These are phyloP conservation scores for Xylaria intraflava DNA, from an alignment of 495 filamentous ascomycete genomes.

Conservation along the genomic window DNA sequence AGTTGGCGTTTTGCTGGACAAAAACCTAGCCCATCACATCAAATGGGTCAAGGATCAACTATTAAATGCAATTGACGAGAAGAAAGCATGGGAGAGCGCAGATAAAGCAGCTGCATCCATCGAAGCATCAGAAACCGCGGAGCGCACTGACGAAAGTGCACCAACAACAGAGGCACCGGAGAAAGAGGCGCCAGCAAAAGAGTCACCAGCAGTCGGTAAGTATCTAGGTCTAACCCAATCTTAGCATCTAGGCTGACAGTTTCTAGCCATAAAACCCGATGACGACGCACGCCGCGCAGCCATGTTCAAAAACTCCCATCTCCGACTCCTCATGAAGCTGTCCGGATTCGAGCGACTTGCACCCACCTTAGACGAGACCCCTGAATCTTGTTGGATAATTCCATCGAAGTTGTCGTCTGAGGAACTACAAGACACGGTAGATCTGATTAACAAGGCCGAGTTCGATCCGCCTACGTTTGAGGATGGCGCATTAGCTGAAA, in stretches of 20 bases:
- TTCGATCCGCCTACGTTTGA: slow-evolving; percentile 65
- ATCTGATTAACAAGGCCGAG: slow-evolving; percentile 62
- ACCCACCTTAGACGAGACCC: slow-evolving; percentile 55
- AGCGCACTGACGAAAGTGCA: slow-evolving; percentile 32
- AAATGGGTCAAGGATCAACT: slow-evolving; percentile 75
- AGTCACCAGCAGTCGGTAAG: slow-evolving; percentile 42
- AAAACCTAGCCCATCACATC: slow-evolving; percentile 65
- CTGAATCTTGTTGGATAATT: slow-evolving; percentile 72
- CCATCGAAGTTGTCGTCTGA: slow-evolving; percentile 58
- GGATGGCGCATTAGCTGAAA: slow-evolving; percentile 61
- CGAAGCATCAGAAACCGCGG: slow-evolving; percentile 21
- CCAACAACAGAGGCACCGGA: slow-evolving; percentile 32
- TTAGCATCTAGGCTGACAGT: neutral
- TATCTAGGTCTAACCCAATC: slow-evolving; percentile 3
- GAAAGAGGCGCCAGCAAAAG: slow-evolving; percentile 30
- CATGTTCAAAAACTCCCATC: slow-evolving; percentile 83
- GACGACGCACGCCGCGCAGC: slow-evolving; percentile 62
- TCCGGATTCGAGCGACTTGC: slow-evolving; percentile 65
- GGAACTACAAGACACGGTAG: slow-evolving; percentile 53
- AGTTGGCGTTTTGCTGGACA: slow-evolving; percentile 69
- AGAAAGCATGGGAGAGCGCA: slow-evolving; percentile 71
- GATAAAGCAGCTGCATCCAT: slow-evolving; percentile 46
- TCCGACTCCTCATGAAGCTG: slow-evolving; percentile 78
- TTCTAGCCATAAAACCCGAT: slow-evolving; percentile 56
- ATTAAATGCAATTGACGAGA: slow-evolving; percentile 59